Base-by-base conservation (phyloP, 371 early-diverging fungal genomes). In the Mortierella sp. region DNA sequence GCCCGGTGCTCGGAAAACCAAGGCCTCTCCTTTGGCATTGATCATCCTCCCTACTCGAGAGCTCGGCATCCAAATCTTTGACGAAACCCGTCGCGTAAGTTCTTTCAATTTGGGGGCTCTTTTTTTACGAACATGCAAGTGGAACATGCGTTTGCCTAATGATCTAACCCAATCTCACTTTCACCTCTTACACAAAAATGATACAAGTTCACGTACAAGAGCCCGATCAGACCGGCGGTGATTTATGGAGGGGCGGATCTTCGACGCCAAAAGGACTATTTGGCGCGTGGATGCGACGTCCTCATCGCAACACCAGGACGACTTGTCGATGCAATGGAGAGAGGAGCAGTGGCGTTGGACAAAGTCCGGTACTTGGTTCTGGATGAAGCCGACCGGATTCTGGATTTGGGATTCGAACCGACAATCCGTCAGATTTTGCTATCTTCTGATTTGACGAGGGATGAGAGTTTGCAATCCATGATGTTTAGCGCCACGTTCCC, bases 401-500 rank as follows among this genome's bases (percentile, higher is more conserved):
- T 99, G 74, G 99, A 99, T 88, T 96, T 98, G 98, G 99, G 99
- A 83, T 99, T 99, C 90, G 99, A 99, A 91, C 94, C 96, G 0
- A 74, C 91, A 91, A 93, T 99, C 56, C 95, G 98, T 87, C 93
- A 93, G 79, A 96, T 99, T 79, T 94, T 99, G 35, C 46, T 60
- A 4, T 41, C 24, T 6, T 81, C 82, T 2, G 77, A 78, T 44
- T 41, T 85, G 70, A 77, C 85, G 4, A 74, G 79, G 18, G 86
- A 79, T 49, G 77, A 82, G 56, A 49, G 97, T 73, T 91, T 98
- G 74, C 99, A 99, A 88, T 98, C 99, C 60, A 95, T 99, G 70
- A 97, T 99, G 97, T 99, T 97, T 95, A 95, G 96, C 82, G 99
- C 99, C 16, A 99, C 99, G 1, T 99, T 98, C 96, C 99, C 99